Percentiles rank a stretch among this genome's conserved stretches.
These are phyloP conservation scores for Geotrichum histeridarum DNA, from an alignment of 1,139 yeast species.

Conservation along the genomic window DNA sequence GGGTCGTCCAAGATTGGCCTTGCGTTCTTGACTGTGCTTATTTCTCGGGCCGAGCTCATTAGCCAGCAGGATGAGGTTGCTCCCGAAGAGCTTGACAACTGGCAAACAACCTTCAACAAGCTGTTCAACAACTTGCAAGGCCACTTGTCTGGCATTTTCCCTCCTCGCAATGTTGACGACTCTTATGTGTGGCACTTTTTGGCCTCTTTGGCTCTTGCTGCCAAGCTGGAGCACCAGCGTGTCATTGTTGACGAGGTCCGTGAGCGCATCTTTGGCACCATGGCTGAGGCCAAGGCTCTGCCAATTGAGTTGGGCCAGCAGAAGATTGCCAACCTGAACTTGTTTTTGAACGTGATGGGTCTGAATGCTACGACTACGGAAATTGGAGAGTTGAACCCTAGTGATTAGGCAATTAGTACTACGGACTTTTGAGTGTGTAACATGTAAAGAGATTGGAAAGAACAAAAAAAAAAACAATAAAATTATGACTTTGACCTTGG, in stretches of 20 bases:
- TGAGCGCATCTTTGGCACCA: slow-evolving; percentile 86
- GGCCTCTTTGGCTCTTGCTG: slow-evolving; percentile 90
- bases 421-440: neutral
- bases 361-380: slow-evolving; percentile 66
- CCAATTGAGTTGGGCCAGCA: slow-evolving; percentile 50
- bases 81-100: slow-evolving; percentile 54
- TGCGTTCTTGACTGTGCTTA: slow-evolving; percentile 77
- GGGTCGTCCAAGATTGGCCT: slow-evolving; percentile 82
- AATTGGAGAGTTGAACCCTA: slow-evolving; percentile 33
- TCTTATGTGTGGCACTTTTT: slow-evolving; percentile 95
- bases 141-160: slow-evolving; percentile 74
- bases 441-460: neutral
- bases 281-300: slow-evolving; percentile 72
- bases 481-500: neutral
- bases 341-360: slow-evolving; percentile 95
- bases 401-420: neutral
- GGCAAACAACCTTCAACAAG: slow-evolving; percentile 81
- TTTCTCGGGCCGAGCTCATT: slow-evolving; percentile 88
- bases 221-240: slow-evolving; percentile 88
- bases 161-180: slow-evolving; percentile 66
- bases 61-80: slow-evolving; percentile 59
- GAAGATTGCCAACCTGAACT: slow-evolving; percentile 74
- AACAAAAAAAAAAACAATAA: neutral
- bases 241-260: slow-evolving; percentile 91
- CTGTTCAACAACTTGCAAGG: slow-evolving; percentile 77